phyloP scores from a whole-genome alignment of 176 grass and related monocot genomes.

The Bothriochloa decipiens region DNA sequence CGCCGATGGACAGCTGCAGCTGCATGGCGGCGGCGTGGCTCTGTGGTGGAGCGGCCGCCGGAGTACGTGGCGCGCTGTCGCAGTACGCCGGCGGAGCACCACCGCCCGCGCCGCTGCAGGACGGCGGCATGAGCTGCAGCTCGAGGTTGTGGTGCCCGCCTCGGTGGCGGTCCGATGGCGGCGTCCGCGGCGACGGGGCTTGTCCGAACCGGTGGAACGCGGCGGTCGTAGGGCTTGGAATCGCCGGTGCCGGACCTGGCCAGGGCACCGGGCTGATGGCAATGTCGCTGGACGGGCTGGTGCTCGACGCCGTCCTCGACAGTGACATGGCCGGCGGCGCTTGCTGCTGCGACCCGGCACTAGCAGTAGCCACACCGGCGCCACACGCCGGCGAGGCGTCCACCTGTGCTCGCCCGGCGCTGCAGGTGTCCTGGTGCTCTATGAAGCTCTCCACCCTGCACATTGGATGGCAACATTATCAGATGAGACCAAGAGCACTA shows the following conservation, averaged over 20 bases:
- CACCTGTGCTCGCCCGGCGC: slow-evolving; percentile 34
- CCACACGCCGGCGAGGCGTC: slow-evolving; percentile 17
- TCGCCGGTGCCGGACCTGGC: slow-evolving; percentile 34
- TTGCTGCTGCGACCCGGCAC: slow-evolving; percentile 23
- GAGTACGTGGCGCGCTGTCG: background rate
- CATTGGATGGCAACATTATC: background rate
- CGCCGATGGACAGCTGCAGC: slow-evolving; percentile 68
- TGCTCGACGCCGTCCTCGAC: slow-evolving; percentile 53
- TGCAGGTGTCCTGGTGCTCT: slow-evolving; percentile 94
- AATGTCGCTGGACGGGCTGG: slow-evolving; percentile 68
- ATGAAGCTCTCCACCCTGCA: slow-evolving; percentile 99
- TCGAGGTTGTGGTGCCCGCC: slow-evolving; percentile 53
- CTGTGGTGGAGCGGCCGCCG: background rate
- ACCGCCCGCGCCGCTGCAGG: background rate
- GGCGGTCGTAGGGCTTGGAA: slow-evolving; percentile 34
- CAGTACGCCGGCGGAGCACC: background rate
- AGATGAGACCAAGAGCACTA: background rate
- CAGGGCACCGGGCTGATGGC: slow-evolving; percentile 51
- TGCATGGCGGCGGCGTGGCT: slow-evolving; percentile 29
- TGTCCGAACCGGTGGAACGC: slow-evolving; percentile 35
- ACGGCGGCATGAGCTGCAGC: slow-evolving; percentile 81
- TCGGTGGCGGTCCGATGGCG: slow-evolving; percentile 7
- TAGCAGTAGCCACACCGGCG: background rate
- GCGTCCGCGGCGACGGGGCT: slow-evolving; percentile 27
- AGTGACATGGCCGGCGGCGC: slow-evolving; percentile 12